phyloP scores from a whole-genome alignment of 257 asterid genomes.

The Lithospermum erythrorhizon region DNA sequence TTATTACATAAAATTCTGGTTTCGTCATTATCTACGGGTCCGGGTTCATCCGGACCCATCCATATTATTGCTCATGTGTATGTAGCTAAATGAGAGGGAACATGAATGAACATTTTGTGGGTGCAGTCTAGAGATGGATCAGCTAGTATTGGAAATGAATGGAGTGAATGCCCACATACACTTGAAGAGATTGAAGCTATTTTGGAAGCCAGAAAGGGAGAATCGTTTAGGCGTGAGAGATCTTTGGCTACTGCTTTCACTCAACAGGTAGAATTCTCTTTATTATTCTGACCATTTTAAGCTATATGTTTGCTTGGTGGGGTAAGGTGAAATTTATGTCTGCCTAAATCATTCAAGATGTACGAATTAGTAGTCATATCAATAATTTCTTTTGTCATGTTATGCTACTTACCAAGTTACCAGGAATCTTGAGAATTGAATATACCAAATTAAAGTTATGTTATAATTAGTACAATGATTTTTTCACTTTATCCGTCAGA shows the following conservation, averaged over 20 bases:
- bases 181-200: conserved; percentile 26
- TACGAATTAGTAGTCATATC: too few relatives aligned
- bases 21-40: too few relatives aligned
- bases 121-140: conserved; percentile 23
- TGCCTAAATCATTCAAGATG: too few relatives aligned
- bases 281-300: neutral
- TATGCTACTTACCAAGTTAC: too few relatives aligned
- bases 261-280: conserved; percentile 20
- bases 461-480: too few relatives aligned
- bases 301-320: neutral
- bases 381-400: too few relatives aligned
- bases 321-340: too few relatives aligned
- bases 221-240: conserved; percentile 17
- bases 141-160: conserved; percentile 21
- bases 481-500: too few relatives aligned
- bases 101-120: neutral
- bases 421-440: too few relatives aligned
- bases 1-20: too few relatives aligned
- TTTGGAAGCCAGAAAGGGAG: conserved; percentile 18
- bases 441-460: too few relatives aligned
- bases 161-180: conserved; percentile 27
- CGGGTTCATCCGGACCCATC: too few relatives aligned
- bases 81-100: neutral
- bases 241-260: conserved; percentile 20
- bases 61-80: neutral